Percentiles rank a stretch among this genome's conserved stretches.
phyloP scores from a whole-genome alignment of 306 rosid species.

The Ochetophila trinervis region DNA sequence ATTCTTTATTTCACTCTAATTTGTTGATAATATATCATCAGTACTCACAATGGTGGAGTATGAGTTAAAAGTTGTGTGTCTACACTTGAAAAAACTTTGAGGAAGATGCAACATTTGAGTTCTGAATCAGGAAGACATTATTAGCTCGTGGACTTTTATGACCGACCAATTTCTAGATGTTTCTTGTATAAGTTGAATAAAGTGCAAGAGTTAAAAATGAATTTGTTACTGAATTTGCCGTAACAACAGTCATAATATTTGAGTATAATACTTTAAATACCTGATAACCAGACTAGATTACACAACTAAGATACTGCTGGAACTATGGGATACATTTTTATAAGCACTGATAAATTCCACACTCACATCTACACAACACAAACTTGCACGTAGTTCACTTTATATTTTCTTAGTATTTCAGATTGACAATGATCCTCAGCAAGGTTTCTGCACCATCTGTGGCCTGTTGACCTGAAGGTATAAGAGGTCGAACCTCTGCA shows the following conservation, averaged over 20 bases:
- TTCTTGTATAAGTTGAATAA: too few species aligned
- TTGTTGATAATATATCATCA: neutral
- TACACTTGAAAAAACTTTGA: too few species aligned
- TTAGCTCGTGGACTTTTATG: too few species aligned
- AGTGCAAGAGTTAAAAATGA: too few species aligned
- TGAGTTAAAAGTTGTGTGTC: too few species aligned
- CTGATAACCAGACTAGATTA: neutral
- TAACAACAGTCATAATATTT: neutral
- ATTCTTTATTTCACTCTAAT: neutral
- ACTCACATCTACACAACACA: constrained; percentile 9
- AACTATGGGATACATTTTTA: constrained; percentile 1
- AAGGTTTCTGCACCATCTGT: constrained; percentile 89
- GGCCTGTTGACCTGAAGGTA: constrained; percentile 85
- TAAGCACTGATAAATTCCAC: neutral
- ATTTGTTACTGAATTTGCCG: neutral
- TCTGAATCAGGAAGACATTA: too few species aligned
- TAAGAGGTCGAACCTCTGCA: constrained; percentile 74
- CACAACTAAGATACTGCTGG: constrained; percentile 15
- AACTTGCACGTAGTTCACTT: neutral
- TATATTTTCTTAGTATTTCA: constrained; percentile 41
- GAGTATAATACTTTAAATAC: constrained; percentile 11
- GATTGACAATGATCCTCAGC: constrained; percentile 64
- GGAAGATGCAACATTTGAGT: too few species aligned
- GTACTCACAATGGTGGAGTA: too few species aligned
- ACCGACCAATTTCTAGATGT: too few species aligned